Percentiles rank a stretch among this genome's conserved stretches.
phyloP scores from a whole-genome alignment of 2,329 filamentous ascomycete genomes.

The Neurospora sp. region DNA sequence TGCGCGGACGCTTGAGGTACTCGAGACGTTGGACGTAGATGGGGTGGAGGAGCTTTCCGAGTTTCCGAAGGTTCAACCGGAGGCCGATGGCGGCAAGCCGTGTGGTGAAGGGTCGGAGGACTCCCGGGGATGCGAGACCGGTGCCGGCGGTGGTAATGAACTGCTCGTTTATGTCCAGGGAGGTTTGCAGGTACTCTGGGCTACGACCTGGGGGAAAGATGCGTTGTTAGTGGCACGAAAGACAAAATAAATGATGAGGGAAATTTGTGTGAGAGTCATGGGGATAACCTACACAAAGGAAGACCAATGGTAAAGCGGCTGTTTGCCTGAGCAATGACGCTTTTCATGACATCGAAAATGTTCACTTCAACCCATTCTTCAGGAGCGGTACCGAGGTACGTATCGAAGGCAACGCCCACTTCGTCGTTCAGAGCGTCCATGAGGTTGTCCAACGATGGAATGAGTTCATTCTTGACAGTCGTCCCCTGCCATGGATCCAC shows the following conservation, averaged over 20 bases:
- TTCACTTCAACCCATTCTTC: conserved; percentile 26
- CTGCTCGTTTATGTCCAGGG: background rate
- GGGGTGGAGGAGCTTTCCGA: conserved; percentile 20
- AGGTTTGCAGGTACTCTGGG: background rate
- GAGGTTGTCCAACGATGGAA: conserved; percentile 24
- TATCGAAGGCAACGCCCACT: conserved; percentile 24
- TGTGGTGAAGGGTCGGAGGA: conserved; percentile 24
- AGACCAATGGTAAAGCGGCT: conserved; percentile 24
- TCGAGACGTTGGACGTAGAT: conserved; percentile 17
- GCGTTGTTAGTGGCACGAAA: background rate
- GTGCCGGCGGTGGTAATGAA: background rate
- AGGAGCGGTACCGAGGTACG: conserved; percentile 24
- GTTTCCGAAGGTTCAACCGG: conserved; percentile 15
- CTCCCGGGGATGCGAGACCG: conserved; percentile 7
- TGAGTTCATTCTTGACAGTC: conserved; percentile 28
- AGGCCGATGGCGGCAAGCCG: conserved; percentile 17
- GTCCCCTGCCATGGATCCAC: conserved; percentile 26
- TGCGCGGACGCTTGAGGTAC: conserved; percentile 13
- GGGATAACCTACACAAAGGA: conserved; percentile 18
- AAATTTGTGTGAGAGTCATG: too few relatives aligned
- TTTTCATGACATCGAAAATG: conserved; percentile 17
- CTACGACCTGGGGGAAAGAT: background rate
- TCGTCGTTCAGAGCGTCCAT: conserved; percentile 26
- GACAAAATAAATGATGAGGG: background rate
- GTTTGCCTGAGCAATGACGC: conserved; percentile 23